phyloP scores from a whole-genome alignment of 495 filamentous ascomycete genomes.

The Tuber umbilicatum region DNA sequence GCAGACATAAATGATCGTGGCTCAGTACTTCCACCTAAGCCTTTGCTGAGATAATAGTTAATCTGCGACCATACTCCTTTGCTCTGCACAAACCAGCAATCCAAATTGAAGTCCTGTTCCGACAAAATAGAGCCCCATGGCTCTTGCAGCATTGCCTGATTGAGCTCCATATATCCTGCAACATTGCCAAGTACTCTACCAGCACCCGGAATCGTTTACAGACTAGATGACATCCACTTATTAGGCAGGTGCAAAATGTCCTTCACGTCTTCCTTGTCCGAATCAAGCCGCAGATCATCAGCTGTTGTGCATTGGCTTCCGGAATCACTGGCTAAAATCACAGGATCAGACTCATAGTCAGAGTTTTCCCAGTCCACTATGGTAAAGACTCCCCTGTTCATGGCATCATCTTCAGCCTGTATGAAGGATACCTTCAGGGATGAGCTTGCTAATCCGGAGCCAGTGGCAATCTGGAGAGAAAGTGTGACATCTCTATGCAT shows the following conservation, averaged over 20 bases:
- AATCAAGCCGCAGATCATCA: background rate
- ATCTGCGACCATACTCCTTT: too few relatives aligned
- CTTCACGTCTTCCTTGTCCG: background rate
- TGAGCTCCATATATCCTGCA: too few relatives aligned
- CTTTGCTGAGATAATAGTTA: background rate
- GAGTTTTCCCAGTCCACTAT: background rate
- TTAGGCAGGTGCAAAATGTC: too few relatives aligned
- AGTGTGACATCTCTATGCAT: background rate
- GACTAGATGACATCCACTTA: too few relatives aligned
- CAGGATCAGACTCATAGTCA: background rate
- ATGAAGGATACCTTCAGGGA: background rate
- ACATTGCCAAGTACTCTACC: too few relatives aligned
- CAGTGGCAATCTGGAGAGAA: background rate
- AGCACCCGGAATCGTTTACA: too few relatives aligned
- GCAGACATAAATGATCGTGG: conserved; percentile 1
- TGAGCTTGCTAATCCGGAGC: background rate
- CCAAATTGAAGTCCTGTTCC: too few relatives aligned
- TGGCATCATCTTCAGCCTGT: background rate
- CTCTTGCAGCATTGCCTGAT: too few relatives aligned
- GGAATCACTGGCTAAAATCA: background rate
- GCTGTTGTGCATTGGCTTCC: background rate
- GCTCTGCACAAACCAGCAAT: too few relatives aligned
- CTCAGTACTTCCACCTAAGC: background rate
- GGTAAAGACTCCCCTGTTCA: background rate
- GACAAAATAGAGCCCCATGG: too few relatives aligned